phyloP scores from a whole-genome alignment of 768 basidiomycete species.

The Lactifluus echinatus region DNA sequence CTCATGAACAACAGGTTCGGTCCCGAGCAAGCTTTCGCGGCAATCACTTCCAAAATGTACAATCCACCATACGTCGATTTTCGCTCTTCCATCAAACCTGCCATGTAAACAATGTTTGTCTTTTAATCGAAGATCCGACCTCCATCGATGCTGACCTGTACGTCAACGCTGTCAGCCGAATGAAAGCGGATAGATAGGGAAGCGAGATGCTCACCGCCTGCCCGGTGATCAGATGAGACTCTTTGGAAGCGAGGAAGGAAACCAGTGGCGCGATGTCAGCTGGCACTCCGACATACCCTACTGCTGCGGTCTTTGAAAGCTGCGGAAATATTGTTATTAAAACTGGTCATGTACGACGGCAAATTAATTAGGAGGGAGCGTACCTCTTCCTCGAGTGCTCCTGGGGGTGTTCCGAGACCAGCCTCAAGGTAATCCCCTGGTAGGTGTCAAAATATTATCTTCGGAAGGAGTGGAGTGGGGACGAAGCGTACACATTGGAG shows the following conservation, averaged over 20 bases:
- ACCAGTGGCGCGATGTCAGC: conserved; percentile 27
- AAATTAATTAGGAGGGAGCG: not conserved
- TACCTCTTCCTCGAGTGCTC: conserved; percentile 13
- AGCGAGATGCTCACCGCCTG: conserved; percentile 12
- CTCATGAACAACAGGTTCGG: not conserved
- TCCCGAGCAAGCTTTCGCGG: not conserved
- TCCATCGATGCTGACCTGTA: conserved; percentile 16
- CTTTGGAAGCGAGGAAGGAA: conserved; percentile 28
- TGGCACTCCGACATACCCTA: conserved; percentile 21
- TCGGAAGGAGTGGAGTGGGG: not conserved
- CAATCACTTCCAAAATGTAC: not conserved
- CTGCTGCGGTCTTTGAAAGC: conserved; percentile 17
- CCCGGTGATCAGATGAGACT: conserved; percentile 28
- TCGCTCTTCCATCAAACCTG: not conserved
- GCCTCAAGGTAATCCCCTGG: conserved; percentile 13
- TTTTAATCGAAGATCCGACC: conserved; percentile 14
- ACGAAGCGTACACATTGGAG: conserved; percentile 17
- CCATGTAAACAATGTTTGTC: no score
- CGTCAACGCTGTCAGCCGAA: not conserved
- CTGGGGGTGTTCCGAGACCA: conserved; percentile 1
- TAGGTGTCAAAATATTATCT: not conserved
- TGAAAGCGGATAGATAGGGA: not conserved
- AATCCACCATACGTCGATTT: not conserved
- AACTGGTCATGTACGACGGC: not conserved
- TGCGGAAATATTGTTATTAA: not conserved